phyloP scores from a whole-genome alignment of 768 basidiomycete genomes.

The Lyophyllum shimeji region DNA sequence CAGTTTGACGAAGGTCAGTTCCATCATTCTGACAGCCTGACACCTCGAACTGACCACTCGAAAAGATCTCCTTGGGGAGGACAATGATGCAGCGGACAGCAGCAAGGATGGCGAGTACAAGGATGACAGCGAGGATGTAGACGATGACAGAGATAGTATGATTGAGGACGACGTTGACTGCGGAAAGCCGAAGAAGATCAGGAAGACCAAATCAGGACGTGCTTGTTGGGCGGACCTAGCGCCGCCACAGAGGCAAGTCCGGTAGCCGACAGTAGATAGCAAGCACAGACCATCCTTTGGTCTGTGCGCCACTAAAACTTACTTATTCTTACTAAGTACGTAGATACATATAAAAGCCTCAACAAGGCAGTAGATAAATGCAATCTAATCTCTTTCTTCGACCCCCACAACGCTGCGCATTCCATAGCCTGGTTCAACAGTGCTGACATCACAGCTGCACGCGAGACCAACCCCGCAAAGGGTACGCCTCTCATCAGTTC shows the following conservation, averaged over 20 bases:
- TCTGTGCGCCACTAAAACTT: no score
- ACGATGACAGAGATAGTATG: neutral
- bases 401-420: no score
- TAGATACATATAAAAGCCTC: no score
- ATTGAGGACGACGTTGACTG: neutral
- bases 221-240: no score
- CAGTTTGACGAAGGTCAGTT: neutral
- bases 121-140: neutral
- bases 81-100: neutral
- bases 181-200: neutral
- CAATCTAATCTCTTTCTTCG: no score
- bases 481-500: neutral
- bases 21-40: neutral
- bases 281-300: no score
- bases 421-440: no score
- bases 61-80: neutral
- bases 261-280: no score
- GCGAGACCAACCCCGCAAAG: neutral
- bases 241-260: no score
- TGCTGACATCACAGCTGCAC: neutral
- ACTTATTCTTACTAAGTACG: no score
- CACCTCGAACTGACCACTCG: neutral
- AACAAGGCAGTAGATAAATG: no score
- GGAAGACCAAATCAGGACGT: neutral
- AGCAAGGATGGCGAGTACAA: neutral